Evolutionary conservation across 768 basidiomycete genomes (phyloP).

Genomic region (Goffeauzyma gilvescens): DNA sequence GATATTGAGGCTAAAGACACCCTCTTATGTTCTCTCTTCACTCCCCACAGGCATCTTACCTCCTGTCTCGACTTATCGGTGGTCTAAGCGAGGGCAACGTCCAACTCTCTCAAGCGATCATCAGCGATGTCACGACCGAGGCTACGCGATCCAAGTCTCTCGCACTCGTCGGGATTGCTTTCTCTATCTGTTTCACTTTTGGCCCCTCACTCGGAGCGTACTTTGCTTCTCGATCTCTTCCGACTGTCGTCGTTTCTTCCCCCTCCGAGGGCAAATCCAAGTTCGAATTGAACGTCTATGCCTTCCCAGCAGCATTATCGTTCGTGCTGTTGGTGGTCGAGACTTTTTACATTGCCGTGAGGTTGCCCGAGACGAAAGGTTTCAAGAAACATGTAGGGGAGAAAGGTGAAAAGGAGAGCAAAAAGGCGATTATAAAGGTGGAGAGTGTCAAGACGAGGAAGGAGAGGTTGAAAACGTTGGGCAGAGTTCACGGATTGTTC

Average conservation of each 20-base stretch:
- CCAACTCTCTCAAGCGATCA: constrained; percentile 81
- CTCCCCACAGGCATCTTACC: constrained; percentile 51
- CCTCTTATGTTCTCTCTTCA: too few relatives aligned
- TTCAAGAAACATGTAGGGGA: constrained; percentile 27
- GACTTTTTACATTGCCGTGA: constrained; percentile 53
- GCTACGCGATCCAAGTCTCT: constrained; percentile 65
- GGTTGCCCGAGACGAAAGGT: constrained; percentile 71
- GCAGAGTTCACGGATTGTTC: constrained; percentile 63
- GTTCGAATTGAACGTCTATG: constrained; percentile 51
- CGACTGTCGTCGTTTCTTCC: constrained; percentile 36
- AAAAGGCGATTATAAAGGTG: constrained; percentile 2
- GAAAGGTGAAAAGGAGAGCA: not conserved
- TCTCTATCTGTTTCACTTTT: constrained; percentile 66
- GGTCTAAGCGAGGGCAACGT: constrained; percentile 95
- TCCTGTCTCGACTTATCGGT: constrained; percentile 75
- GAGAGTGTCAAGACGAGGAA: constrained; percentile 9
- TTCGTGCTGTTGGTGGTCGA: constrained; percentile 57
- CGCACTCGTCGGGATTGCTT: constrained; percentile 85
- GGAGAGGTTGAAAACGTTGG: constrained; percentile 41
- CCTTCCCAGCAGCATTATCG: constrained; percentile 68
- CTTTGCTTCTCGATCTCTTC: constrained; percentile 70
- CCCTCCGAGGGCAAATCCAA: constrained; percentile 1
- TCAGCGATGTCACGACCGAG: constrained; percentile 72
- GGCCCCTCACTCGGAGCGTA: constrained; percentile 81
- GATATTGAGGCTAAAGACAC: not conserved